Evolutionary conservation across 805 yeast species (phyloP), one percentile per base, ranked within the genome.

Genomic region (Pichia membranifaciens): DNA sequence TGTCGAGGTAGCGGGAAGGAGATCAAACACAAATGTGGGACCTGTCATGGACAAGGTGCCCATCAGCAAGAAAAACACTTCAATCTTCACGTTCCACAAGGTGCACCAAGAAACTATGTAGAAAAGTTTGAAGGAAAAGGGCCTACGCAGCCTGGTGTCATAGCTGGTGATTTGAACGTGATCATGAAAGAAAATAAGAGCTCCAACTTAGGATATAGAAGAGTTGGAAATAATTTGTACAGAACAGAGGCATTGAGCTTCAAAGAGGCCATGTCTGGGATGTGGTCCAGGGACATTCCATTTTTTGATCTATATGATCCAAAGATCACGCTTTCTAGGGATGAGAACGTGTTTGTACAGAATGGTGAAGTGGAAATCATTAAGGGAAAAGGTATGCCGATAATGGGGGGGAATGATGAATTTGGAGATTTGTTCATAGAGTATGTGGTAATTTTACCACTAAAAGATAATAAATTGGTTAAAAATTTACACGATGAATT

Each of bases 381-480:
- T 31, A 67, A 72, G 51, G 89, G 86, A 6, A 82, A 76, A 57
- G 99, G 99, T 21, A 88, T 93, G 97, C 98, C 98, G 2, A 51
- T 71, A 5, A 54, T 58, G 21, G 72, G 72, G 34, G 69, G 68
- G 20, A 79, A 74, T 41, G 75, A 69, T 68, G 74, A 77, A 60
- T 71, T 66, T 61, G 81, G 86, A 54, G 78, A 79, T 56, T 61
- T 78, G 52, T 71, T 64, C 55, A 65, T 79, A 16, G 76, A 78
- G 32, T 78, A 76, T 54, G 62, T 61, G 16, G 71, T 79, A 8
- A 55, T 79, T 5, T 64, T 61, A 44, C 82, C 82, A 1, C 63
- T 59, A 32, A 74, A 71, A 2, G 58, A 57, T 33, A 41, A 49
- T 32, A 45, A 54, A 20, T 18, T 48, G 25, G 10, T 52, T 20